Evolutionary conservation across 2,329 filamentous ascomycete species (phyloP).

Genomic region (Sclerotinia sclerotiorum): DNA sequence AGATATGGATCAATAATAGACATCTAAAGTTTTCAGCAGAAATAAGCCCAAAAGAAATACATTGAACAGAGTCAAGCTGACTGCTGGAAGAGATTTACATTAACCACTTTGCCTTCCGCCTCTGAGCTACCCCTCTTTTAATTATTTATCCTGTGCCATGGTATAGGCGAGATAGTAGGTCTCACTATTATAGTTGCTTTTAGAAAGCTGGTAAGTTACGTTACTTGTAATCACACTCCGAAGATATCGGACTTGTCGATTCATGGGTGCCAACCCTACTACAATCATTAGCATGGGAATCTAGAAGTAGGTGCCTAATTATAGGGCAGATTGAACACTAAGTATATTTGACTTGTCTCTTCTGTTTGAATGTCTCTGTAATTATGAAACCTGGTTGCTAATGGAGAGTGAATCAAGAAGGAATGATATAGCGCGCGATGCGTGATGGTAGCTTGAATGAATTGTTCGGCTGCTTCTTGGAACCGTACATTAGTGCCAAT

Average conservation of each 20-base stretch:
- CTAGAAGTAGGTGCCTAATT: neutral
- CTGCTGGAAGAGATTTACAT: neutral
- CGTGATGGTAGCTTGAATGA: neutral
- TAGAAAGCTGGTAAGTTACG: too few relatives aligned
- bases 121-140: neutral
- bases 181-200: neutral
- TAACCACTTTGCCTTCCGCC: neutral
- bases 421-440: neutral
- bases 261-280: neutral
- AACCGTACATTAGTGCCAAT: neutral
- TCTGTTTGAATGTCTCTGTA: neutral
- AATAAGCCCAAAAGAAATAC: neutral
- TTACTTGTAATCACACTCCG: conserved; percentile 3
- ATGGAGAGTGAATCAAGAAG: neutral
- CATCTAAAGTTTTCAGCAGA: neutral
- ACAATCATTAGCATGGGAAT: neutral
- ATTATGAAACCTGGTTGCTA: neutral
- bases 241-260: neutral
- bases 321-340: conserved; percentile 5
- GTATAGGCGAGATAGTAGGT: neutral
- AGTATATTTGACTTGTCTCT: conserved; percentile 1
- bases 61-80: conserved; percentile 8
- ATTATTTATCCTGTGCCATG: neutral
- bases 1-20: neutral
- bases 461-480: neutral